Evolutionary conservation across 768 basidiomycete genomes (phyloP), one percentile per base, ranked within the genome.

Genomic region (Naematelia encephala): DNA sequence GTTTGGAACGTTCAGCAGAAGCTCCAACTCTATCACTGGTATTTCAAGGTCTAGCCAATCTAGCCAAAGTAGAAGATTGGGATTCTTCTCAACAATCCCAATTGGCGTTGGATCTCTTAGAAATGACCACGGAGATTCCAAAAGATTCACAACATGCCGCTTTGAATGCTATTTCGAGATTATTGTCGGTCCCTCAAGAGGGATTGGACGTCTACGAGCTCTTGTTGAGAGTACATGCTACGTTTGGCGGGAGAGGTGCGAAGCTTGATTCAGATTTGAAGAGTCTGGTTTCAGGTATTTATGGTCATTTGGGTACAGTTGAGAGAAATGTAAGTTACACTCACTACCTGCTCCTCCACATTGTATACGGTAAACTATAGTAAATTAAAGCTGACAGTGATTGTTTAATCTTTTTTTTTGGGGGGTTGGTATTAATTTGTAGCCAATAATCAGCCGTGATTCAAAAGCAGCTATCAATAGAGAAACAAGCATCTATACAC

Each of bases 101-200:
- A 34, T 54, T 73, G 1, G 64, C 62, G 5, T 47, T 64, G 16
- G 67, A 68, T 22, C 49, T 73, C n/a, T 51, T 73, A 10, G 71
- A 73, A 29, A 66, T 70, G 68, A 57, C 66, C 4, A 59, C 60
- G 19, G 70, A 72, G 53, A 67, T 72, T 0, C 70, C 70, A 0
- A 72, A 72, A 43, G 71, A 73, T 29, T 66, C 67, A 25, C 66
- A 73, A 51, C 69, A 70, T 56, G 71, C 71, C 11, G 62, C 64
- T 3, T 57, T 73, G 51, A 73, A 67, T 22, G 71, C 71, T 10
- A 70, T 73, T n/a, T 53, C 57, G 2, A 56, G 65, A 16, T 54
- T 73, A 29, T 51, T 73, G 14, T 54, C 54, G 5, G 61, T 70
- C 2, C 71, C 71, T 2, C 60, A 62, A 57, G 65, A 68, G 23